Conservation (phyloP, 768 basidiomycete genomes). For the Hygrophorus pudorinus region DNA sequence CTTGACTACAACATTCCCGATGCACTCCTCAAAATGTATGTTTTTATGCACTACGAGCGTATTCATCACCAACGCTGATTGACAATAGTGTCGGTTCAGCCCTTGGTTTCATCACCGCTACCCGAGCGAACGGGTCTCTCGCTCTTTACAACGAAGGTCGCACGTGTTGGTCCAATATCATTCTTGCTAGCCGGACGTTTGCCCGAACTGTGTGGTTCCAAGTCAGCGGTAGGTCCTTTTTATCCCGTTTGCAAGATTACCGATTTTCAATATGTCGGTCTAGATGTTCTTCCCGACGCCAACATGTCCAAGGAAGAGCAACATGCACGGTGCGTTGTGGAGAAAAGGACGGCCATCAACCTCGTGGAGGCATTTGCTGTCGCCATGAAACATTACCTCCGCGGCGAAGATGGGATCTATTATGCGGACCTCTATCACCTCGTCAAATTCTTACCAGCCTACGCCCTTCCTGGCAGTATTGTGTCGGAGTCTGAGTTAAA, state of each 20-base stretch:
- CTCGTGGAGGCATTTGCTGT: slow-evolving; percentile 57
- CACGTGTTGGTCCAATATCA: slow-evolving; percentile 60
- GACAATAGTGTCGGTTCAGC: slow-evolving; percentile 45
- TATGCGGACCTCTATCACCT: slow-evolving; percentile 54
- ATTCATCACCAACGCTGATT: not conserved
- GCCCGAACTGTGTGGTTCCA: slow-evolving; percentile 54
- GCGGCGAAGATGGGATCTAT: slow-evolving; percentile 46
- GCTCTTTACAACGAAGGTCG: slow-evolving; percentile 73
- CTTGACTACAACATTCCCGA: slow-evolving; percentile 27
- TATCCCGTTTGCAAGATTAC: slow-evolving; percentile 2
- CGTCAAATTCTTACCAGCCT: slow-evolving; percentile 64
- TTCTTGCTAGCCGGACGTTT: slow-evolving; percentile 44
- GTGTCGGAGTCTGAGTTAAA: slow-evolving; percentile 25
- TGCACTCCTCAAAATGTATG: slow-evolving; percentile 64
- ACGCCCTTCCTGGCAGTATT: slow-evolving; percentile 43
- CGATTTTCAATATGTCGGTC: slow-evolving; percentile 12
- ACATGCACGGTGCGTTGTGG: slow-evolving; percentile 42
- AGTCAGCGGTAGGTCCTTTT: slow-evolving; percentile 31
- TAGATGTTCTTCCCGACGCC: slow-evolving; percentile 9
- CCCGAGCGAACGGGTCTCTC: slow-evolving; percentile 62
- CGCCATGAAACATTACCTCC: slow-evolving; percentile 60
- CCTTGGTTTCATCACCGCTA: slow-evolving; percentile 66
- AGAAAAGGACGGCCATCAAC: slow-evolving; percentile 63
- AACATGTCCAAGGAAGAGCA: slow-evolving; percentile 18
- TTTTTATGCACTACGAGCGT: slow-evolving; percentile 4